Conservation (phyloP, 108 stramenopile species). For the Chaetoceros muelleri region DNA sequence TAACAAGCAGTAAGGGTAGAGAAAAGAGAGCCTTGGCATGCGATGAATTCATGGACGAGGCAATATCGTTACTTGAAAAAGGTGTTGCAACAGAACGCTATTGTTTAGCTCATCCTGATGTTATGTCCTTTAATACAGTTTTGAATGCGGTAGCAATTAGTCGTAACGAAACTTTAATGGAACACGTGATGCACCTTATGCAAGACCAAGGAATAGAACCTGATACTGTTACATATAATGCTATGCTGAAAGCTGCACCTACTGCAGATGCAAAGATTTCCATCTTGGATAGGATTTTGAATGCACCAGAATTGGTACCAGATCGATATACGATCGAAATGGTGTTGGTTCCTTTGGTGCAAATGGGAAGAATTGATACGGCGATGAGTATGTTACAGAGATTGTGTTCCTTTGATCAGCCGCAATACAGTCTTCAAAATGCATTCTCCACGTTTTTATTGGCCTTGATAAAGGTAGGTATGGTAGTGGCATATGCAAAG, state of each 20-base stretch:
- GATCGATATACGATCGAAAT: slow-evolving; percentile 71
- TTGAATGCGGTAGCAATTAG: slow-evolving; percentile 39
- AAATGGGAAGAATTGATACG: slow-evolving; percentile 23
- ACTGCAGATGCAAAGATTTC: slow-evolving; percentile 3
- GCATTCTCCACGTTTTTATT: slow-evolving; percentile 58
- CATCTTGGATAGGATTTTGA: slow-evolving; percentile 30
- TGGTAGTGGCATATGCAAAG: too few species aligned
- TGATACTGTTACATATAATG: slow-evolving; percentile 56
- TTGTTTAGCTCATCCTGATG: slow-evolving; percentile 28
- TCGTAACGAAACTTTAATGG: slow-evolving; percentile 29
- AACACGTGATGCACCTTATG: slow-evolving; percentile 30
- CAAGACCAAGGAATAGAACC: slow-evolving; percentile 20
- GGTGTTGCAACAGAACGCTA: slow-evolving; percentile 14
- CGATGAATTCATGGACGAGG: slow-evolving; percentile 13
- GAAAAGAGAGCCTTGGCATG: not conserved
- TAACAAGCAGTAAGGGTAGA: slow-evolving; percentile 1
- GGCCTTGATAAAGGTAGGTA: slow-evolving; percentile 29
- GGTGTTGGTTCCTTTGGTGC: slow-evolving; percentile 35
- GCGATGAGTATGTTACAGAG: slow-evolving; percentile 20
- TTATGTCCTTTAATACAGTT: slow-evolving; percentile 42
- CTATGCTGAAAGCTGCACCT: slow-evolving; percentile 10
- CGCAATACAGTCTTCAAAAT: slow-evolving; percentile 15
- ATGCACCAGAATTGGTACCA: slow-evolving; percentile 15
- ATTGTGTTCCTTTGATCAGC: slow-evolving; percentile 17
- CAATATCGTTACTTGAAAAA: slow-evolving; percentile 19